phyloP scores from a whole-genome alignment of 805 yeast genomes.

The Kuraishia molischiana region DNA sequence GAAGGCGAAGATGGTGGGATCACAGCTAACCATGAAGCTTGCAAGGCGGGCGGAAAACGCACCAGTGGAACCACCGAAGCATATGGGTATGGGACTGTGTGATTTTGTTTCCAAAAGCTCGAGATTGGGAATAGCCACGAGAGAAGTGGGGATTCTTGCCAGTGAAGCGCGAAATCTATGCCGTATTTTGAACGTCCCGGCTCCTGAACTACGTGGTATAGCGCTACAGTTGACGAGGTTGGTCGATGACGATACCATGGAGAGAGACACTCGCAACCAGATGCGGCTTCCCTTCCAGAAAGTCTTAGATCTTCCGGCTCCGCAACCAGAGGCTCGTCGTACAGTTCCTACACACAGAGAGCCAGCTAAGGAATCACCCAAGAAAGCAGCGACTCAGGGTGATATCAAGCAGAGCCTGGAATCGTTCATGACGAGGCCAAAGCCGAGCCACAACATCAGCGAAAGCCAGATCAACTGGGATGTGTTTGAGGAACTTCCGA shows the following conservation, averaged over 20 bases:
- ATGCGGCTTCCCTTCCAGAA: constrained; percentile 23
- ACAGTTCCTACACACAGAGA: too few species aligned
- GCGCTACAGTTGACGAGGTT: constrained; percentile 61
- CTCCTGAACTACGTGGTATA: constrained; percentile 67
- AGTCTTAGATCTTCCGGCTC: constrained; percentile 8
- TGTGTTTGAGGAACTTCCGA: constrained; percentile 57
- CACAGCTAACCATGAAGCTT: constrained; percentile 53
- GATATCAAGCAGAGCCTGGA: neutral
- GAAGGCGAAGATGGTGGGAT: constrained; percentile 37
- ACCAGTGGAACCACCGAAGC: constrained; percentile 69
- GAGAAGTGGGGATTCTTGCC: constrained; percentile 49
- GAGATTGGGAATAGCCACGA: constrained; percentile 50
- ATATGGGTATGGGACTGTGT: constrained; percentile 78
- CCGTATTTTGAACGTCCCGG: constrained; percentile 47
- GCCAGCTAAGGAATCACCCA: too few species aligned
- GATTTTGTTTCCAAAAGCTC: constrained; percentile 51
- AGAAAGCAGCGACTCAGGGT: neutral
- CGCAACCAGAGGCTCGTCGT: too few species aligned
- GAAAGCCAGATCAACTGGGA: constrained; percentile 43
- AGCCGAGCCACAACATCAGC: neutral
- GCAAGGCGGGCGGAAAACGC: constrained; percentile 58
- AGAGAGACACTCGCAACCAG: constrained; percentile 16
- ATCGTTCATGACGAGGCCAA: neutral
- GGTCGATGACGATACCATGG: constrained; percentile 20
- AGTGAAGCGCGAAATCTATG: constrained; percentile 49